Percentiles rank a stretch among this genome's conserved stretches.
These are phyloP conservation scores for Stachybotrys echinatus DNA, from an alignment of 2,329 filamentous ascomycete species.

Conservation along the genomic window DNA sequence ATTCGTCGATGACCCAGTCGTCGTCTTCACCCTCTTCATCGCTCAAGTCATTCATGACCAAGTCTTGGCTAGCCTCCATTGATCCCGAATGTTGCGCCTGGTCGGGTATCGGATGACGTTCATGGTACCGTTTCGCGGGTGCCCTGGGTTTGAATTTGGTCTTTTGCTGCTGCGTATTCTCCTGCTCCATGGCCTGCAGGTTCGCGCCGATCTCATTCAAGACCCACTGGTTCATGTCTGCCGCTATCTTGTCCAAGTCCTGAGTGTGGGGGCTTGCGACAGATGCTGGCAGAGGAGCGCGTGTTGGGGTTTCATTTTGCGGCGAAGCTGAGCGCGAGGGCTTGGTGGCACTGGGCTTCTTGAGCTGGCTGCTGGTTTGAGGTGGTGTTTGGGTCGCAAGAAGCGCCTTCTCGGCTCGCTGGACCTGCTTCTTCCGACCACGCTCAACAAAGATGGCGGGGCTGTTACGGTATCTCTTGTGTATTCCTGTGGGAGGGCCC, in stretches of 20 bases:
- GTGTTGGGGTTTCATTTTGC: conserved; percentile 11
- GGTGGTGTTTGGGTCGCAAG: background rate
- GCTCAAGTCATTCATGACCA: conserved; percentile 32
- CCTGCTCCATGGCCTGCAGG: conserved; percentile 40
- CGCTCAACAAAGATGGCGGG: conserved; percentile 54
- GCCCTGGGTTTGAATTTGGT: conserved; percentile 51
- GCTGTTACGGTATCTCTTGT: conserved; percentile 35
- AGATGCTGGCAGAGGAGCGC: conserved; percentile 25
- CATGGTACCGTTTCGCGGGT: conserved; percentile 47
- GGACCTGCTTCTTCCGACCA: conserved; percentile 30
- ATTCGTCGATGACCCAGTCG: conserved; percentile 61
- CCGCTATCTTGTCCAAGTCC: conserved; percentile 45
- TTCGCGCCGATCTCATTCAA: conserved; percentile 53
- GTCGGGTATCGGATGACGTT: conserved; percentile 44
- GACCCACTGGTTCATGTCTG: conserved; percentile 54
- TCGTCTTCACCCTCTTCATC: conserved; percentile 43
- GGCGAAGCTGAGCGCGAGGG: conserved; percentile 17
- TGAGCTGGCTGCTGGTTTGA: conserved; percentile 15
- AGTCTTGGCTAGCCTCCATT: conserved; percentile 17
- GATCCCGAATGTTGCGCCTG: conserved; percentile 8
- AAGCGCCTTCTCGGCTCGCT: conserved; percentile 12
- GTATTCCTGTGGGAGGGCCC: conserved; percentile 20
- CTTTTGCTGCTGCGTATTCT: conserved; percentile 24
- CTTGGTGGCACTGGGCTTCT: conserved; percentile 25
- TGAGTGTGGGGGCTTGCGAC: conserved; percentile 27